Conservation (phyloP, 2,329 filamentous ascomycete species). For the Nothophaeocryptopus gaeumannii region DNA sequence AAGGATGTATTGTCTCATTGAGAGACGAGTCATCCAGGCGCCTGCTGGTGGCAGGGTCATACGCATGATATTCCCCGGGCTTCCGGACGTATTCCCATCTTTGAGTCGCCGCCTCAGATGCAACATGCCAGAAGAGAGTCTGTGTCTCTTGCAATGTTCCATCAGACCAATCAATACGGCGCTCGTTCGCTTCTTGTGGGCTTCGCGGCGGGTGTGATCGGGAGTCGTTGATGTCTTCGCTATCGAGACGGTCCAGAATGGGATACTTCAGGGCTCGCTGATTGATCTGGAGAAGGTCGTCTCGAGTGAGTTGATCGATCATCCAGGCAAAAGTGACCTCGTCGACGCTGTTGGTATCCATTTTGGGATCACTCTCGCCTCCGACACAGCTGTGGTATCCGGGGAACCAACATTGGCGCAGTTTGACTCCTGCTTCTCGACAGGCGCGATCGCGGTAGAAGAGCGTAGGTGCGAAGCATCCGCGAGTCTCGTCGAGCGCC, state of each 20-base stretch:
- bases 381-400: conserved; percentile 52
- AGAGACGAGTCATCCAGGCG: conserved; percentile 9
- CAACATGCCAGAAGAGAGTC: conserved; percentile 8
- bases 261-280: conserved; percentile 16
- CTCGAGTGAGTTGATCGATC: conserved; percentile 31
- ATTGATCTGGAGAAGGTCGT: conserved; percentile 15
- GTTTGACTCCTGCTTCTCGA: conserved; percentile 21
- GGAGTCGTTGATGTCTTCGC: conserved; percentile 3
- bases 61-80: conserved; percentile 14
- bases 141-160: conserved; percentile 14
- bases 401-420: conserved; percentile 54
- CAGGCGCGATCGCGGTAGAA: conserved; percentile 38
- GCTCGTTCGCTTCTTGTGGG: conserved; percentile 17
- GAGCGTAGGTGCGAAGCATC: conserved; percentile 49
- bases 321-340: conserved; percentile 41
- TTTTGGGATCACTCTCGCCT: conserved; percentile 38
- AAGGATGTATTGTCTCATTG: conserved; percentile 18
- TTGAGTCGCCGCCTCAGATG: conserved; percentile 15
- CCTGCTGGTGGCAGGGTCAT: conserved; percentile 6
- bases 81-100: conserved; percentile 10
- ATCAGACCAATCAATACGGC: conserved; percentile 20
- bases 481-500: conserved; percentile 51
- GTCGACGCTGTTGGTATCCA: conserved; percentile 25
- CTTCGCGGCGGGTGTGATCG: conserved; percentile 6
- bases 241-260: conserved; percentile 16